A percentile compares a stretch with the other conserved stretches of the same genome.
phyloP scores from a whole-genome alignment of 805 yeast species.

The Nakazawaea holstii region DNA sequence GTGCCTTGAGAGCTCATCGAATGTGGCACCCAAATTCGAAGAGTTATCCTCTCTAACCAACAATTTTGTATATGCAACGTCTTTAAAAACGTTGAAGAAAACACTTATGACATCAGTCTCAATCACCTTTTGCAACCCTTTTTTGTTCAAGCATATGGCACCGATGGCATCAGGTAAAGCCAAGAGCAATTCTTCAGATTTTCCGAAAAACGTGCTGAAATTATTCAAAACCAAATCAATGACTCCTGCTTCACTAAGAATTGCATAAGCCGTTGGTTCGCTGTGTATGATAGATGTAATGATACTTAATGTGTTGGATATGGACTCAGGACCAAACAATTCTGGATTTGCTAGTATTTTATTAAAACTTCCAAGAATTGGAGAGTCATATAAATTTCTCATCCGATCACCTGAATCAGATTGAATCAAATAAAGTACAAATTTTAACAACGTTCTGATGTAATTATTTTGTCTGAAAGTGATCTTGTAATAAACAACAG shows the following conservation, averaged over 20 bases:
- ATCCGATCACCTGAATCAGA: conserved; percentile 81
- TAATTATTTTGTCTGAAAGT: conserved; percentile 56
- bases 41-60: conserved; percentile 49
- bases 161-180: conserved; percentile 73
- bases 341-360: conserved; percentile 49
- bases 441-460: conserved; percentile 54
- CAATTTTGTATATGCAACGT: conserved; percentile 45
- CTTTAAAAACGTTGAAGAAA: conserved; percentile 47
- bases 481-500: conserved; percentile 45
- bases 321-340: conserved; percentile 61
- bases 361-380: conserved; percentile 58
- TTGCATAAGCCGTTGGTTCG: conserved; percentile 84
- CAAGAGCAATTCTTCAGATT: conserved; percentile 51
- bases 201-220: conserved; percentile 50
- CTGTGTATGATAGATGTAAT: conserved; percentile 72
- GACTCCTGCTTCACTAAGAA: conserved; percentile 72
- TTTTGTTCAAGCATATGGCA: conserved; percentile 73
- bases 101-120: conserved; percentile 29
- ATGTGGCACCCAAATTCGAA: conserved; percentile 53
- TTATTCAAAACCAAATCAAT: conserved; percentile 59
- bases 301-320: conserved; percentile 57
- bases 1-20: conserved; percentile 82
- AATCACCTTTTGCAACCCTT: conserved; percentile 59
- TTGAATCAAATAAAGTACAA: conserved; percentile 57
- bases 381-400: conserved; percentile 81